Evolutionary conservation across 2,329 filamentous ascomycete genomes (phyloP), one percentile per base, ranked within the genome.

Genomic region (Ophiostoma quercus): DNA sequence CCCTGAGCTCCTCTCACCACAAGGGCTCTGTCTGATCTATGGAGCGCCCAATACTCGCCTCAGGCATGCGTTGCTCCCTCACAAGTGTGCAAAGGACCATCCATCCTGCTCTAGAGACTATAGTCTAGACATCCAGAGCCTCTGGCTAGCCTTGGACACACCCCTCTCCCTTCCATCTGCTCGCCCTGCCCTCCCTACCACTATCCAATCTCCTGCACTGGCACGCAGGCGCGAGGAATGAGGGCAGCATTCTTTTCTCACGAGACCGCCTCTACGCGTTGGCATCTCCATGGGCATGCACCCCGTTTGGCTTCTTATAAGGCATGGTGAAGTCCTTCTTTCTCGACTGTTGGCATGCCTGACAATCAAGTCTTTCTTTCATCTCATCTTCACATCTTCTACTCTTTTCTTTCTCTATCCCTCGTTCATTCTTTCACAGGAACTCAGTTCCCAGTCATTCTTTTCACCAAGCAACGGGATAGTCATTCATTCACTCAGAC

Each of bases 201-300:
- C n/a, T 41, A 69, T 70, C 69, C 68, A 69, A 71, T 70, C 68
- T 71, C 69, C 68, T 43, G 34, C 47, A 71, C 68, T 72, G 71
- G 71, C 41, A 71, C 69, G 71, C 32, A 70, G 69, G 68, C 67
- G 66, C 69, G 47, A 71, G 71, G 71, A 72, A 72, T 72, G 71
- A 66, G 43, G 68, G 34, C 68, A 67, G 60, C 70, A 72, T 70
- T 68, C 69, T 71, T 71, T 39, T 43, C 22, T 16, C 62, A 39
- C 57, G 67, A 69, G 43, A 34, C 68, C 41, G 70, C 32, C 51
- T 66, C 66, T 68, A 70, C 71, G 70, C 70, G 71, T 71, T 71
- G 70, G 67, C 71, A 72, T 72, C 67, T 69, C 66, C 71, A 51
- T 47, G 67, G 29, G 51, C 34, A 65, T 65, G 62, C 37, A 16